phyloP scores from a whole-genome alignment of 2,329 filamentous ascomycete genomes.

The Ophiocordyceps camponoti-saundersi region DNA sequence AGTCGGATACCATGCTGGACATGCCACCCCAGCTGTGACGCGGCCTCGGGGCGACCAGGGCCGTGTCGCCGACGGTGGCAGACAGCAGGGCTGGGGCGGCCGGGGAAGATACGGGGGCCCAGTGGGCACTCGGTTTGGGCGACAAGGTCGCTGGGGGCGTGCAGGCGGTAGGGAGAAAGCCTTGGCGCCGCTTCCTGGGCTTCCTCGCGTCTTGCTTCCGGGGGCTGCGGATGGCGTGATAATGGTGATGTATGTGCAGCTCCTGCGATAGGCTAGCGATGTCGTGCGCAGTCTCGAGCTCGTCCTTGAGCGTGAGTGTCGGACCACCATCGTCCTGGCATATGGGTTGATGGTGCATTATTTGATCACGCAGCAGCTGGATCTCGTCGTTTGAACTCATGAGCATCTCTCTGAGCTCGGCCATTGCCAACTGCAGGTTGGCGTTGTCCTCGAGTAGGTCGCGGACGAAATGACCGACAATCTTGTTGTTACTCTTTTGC shows the following conservation, averaged over 20 bases:
- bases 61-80: slow-evolving; percentile 28
- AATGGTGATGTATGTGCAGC: slow-evolving; percentile 88
- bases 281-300: slow-evolving; percentile 40
- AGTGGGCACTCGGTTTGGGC: slow-evolving; percentile 18
- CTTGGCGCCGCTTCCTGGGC: slow-evolving; percentile 55
- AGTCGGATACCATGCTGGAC: slow-evolving; percentile 41
- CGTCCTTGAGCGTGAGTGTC: slow-evolving; percentile 47
- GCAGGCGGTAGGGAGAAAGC: slow-evolving; percentile 43
- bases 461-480: slow-evolving; percentile 91
- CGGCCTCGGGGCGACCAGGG: slow-evolving; percentile 26
- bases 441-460: slow-evolving; percentile 93
- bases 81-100: slow-evolving; percentile 22
- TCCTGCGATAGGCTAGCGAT: slow-evolving; percentile 40
- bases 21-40: slow-evolving; percentile 34
- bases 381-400: slow-evolving; percentile 89
- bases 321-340: slow-evolving; percentile 16
- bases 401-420: slow-evolving; percentile 81
- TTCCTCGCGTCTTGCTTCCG: slow-evolving; percentile 44
- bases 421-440: slow-evolving; percentile 78
- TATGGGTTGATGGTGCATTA: slow-evolving; percentile 61
- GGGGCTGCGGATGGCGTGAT: slow-evolving; percentile 42
- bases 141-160: slow-evolving; percentile 28
- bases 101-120: slow-evolving; percentile 20
- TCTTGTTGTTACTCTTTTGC: slow-evolving; percentile 42
- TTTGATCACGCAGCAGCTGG: slow-evolving; percentile 65